Base-by-base conservation (phyloP, 2,329 filamentous ascomycete species). In the Hypoxylon sp. region DNA sequence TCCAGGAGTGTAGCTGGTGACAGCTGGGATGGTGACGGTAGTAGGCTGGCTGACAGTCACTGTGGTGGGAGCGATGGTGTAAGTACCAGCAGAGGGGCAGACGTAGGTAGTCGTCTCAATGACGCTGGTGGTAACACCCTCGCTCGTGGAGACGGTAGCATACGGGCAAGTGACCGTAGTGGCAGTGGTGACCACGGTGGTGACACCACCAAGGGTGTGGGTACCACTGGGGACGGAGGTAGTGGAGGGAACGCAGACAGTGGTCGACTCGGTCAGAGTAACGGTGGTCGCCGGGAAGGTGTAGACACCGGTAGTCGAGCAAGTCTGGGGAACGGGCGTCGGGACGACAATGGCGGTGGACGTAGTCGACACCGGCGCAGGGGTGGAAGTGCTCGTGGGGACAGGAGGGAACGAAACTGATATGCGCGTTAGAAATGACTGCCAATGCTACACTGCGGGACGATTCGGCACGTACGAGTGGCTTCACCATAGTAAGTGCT, bases 231-330 rank as follows among this genome's bases (percentile, higher is more conserved):
- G 82, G 54, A 93, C 83, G 55, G 84, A 80, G 72, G 91, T 91
- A 65, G 87, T 85, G 70, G 88, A 84, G 57, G 87, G 86, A 74
- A 81, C 90, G 79, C 87, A 89, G 69, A 92, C 90, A 42, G 89
- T 92, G 73, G 89, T 91, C 67, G 87, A 86, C 79, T 89, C 83
- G 69, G 85, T 89, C 72, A 94, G 82, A 68, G 88, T 90, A 72
- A 92, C 77, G 69, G 91, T 94, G 73, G 87, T 91, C 66, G 91
- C 90, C 73, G 90, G 89, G 85, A 93, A 89, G 73, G 91, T 93
- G 84, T 93, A 94, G 69, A 86, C 87, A 80, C 92, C 92, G 32
- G 91, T 88, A 50, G 88, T 90, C 59, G 88, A 82, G 85, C 85
- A 91, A 55, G 82, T 81, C 80, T 85, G 81, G 55, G 83, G 78